phyloP scores from a whole-genome alignment of 345 rosid species.

The Toxicodendron radicans region DNA sequence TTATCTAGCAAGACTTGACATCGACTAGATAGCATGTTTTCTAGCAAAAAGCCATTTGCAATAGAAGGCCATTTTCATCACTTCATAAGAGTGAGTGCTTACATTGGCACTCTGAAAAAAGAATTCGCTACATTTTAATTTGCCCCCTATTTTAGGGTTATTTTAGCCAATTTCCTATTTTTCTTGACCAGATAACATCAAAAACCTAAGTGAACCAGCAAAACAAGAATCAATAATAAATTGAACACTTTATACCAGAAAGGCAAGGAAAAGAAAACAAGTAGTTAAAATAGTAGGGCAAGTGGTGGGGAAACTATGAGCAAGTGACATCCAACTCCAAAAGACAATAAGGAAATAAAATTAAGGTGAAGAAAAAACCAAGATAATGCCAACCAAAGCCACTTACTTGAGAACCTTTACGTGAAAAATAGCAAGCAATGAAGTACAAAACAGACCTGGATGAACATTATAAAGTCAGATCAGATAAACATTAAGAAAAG shows the following conservation, averaged over 20 bases:
- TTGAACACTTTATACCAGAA: not conserved
- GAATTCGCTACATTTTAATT: too few relatives aligned
- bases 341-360: not conserved
- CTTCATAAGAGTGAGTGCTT: too few relatives aligned
- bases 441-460: slow-evolving; percentile 83
- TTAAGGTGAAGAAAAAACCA: slow-evolving; percentile 5
- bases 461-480: slow-evolving; percentile 28
- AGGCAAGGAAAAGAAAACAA: not conserved
- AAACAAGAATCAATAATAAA: not conserved
- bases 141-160: too few relatives aligned
- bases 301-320: not conserved
- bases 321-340: not conserved
- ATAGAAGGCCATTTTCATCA: too few relatives aligned
- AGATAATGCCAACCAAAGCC: slow-evolving; percentile 19
- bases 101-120: too few relatives aligned
- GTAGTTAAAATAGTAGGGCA: not conserved
- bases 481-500: not conserved
- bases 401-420: slow-evolving; percentile 84
- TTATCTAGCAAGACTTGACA: too few relatives aligned
- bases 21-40: too few relatives aligned
- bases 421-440: slow-evolving; percentile 74
- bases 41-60: too few relatives aligned
- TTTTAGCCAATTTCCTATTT: not conserved
- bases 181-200: not conserved
- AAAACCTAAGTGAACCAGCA: not conserved